phyloP scores from a whole-genome alignment of 225 moss, liverwort and hornwort genomes.

The Sphagnum contortum region DNA sequence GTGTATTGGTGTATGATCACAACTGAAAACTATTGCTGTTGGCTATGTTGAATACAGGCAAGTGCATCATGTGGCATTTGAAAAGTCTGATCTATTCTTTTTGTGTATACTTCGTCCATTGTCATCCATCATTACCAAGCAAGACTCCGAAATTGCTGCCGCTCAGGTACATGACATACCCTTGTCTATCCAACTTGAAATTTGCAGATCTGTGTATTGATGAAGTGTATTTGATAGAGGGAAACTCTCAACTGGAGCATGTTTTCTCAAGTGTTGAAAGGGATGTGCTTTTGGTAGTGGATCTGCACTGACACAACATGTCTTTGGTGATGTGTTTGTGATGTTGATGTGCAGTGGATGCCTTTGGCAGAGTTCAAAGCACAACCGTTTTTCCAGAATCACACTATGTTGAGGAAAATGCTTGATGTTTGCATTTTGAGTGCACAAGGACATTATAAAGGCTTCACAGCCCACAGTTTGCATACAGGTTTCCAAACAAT shows the following conservation, averaged over 20 bases:
- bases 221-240: too few species aligned
- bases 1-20: too few species aligned
- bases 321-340: too few species aligned
- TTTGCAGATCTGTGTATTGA: too few species aligned
- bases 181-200: background rate
- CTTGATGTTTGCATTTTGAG: conserved; percentile 38
- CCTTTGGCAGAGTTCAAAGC: conserved; percentile 30
- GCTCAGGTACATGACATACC: conserved; percentile 29
- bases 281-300: too few species aligned
- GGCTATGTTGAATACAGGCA: conserved; percentile 25
- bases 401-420: conserved; percentile 24
- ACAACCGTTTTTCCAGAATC: conserved; percentile 30
- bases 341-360: conserved; percentile 31
- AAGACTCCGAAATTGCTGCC: conserved; percentile 57
- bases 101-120: conserved; percentile 54
- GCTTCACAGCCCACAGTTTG: conserved; percentile 17
- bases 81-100: conserved; percentile 56
- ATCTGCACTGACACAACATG: too few species aligned
- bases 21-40: too few species aligned
- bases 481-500: conserved; percentile 12
- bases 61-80: conserved; percentile 36
- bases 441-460: conserved; percentile 20
- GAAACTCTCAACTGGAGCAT: too few species aligned
- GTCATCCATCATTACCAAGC: conserved; percentile 31
- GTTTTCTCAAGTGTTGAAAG: too few species aligned